Evolutionary conservation across 805 yeast species (phyloP).

Genomic region (Kuraishia floccosa): DNA sequence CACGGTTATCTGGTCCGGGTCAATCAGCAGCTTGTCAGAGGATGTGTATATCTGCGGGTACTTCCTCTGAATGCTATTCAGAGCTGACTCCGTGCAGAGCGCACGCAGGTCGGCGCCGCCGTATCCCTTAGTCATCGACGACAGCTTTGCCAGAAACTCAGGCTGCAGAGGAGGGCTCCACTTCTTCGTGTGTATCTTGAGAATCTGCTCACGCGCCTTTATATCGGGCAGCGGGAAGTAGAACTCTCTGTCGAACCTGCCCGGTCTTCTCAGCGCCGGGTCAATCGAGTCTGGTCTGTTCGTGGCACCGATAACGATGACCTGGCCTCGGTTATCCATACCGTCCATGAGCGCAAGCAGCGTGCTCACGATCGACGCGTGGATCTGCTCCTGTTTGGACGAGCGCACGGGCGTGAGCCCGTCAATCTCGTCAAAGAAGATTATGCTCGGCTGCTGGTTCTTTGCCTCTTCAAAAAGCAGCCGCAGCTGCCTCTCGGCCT

Average conservation of each 20-base stretch:
- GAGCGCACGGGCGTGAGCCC: constrained; percentile 97
- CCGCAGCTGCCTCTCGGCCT: constrained; percentile 91
- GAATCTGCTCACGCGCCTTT: constrained; percentile 66
- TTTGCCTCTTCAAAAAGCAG: constrained; percentile 91
- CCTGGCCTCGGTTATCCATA: constrained; percentile 98
- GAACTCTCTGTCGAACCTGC: constrained; percentile 93
- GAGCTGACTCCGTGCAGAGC: constrained; percentile 90
- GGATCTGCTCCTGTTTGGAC: constrained; percentile 96
- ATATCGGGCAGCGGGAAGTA: constrained; percentile 89
- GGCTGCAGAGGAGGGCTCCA: constrained; percentile 71
- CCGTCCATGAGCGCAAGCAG: constrained; percentile 96
- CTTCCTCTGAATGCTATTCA: constrained; percentile 80
- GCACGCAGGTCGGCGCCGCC: constrained; percentile 98
- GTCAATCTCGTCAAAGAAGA: constrained; percentile 95
- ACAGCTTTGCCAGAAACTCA: constrained; percentile 52
- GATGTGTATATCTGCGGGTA: constrained; percentile 88
- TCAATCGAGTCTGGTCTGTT: constrained; percentile 98
- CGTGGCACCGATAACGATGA: constrained; percentile 95
- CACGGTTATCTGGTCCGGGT: constrained; percentile 62
- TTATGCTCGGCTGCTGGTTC: constrained; percentile 90
- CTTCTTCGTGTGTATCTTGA: constrained; percentile 75
- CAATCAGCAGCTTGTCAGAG: constrained; percentile 59
- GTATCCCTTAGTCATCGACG: constrained; percentile 82
- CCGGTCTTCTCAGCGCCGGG: constrained; percentile 95
- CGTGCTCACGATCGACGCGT: constrained; percentile 94